Conservation (phyloP, 1,284 basidiomycete species). For the Ceratobasidium sp. region DNA sequence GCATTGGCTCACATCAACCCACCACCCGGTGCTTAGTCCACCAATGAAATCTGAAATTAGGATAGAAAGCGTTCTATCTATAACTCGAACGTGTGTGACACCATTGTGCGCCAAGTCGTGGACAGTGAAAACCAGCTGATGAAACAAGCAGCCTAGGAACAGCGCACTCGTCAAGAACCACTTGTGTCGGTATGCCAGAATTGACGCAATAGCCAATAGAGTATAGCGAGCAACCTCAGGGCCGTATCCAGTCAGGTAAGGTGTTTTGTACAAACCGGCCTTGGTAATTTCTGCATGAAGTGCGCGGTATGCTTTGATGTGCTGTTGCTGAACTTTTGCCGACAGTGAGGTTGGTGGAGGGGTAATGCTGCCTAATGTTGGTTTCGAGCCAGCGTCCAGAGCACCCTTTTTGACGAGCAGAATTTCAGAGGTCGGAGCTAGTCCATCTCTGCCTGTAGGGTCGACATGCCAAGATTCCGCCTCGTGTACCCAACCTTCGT, state of each 20-base stretch:
- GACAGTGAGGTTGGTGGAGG: slow-evolving; percentile 61
- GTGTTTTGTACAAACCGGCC: slow-evolving; percentile 86
- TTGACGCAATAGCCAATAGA: slow-evolving; percentile 66
- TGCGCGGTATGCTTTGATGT: slow-evolving; percentile 80
- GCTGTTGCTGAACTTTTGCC: slow-evolving; percentile 67
- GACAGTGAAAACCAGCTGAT: slow-evolving; percentile 90
- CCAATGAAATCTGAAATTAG: slow-evolving; percentile 88
- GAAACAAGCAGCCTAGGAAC: slow-evolving; percentile 89
- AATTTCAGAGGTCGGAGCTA: slow-evolving; percentile 60
- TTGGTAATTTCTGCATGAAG: slow-evolving; percentile 79
- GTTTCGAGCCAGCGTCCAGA: slow-evolving; percentile 45
- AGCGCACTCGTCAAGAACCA: slow-evolving; percentile 78
- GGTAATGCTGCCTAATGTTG: slow-evolving; percentile 59
- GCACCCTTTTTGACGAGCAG: slow-evolving; percentile 62
- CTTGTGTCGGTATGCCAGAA: slow-evolving; percentile 65
- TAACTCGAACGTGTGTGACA: slow-evolving; percentile 86
- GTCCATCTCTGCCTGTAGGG: slow-evolving; percentile 21
- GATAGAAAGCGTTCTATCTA: slow-evolving; percentile 83
- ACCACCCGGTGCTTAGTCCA: slow-evolving; percentile 95
- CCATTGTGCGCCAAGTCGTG: slow-evolving; percentile 97
- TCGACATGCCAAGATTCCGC: slow-evolving; percentile 53
- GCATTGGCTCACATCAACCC: slow-evolving; percentile 82
- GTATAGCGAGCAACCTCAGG: slow-evolving; percentile 83
- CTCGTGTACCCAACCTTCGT: slow-evolving; percentile 66
- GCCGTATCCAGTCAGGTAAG: slow-evolving; percentile 87